Conservation (phyloP, 2,329 filamentous ascomycete genomes). For the Xylariales sp. region DNA sequence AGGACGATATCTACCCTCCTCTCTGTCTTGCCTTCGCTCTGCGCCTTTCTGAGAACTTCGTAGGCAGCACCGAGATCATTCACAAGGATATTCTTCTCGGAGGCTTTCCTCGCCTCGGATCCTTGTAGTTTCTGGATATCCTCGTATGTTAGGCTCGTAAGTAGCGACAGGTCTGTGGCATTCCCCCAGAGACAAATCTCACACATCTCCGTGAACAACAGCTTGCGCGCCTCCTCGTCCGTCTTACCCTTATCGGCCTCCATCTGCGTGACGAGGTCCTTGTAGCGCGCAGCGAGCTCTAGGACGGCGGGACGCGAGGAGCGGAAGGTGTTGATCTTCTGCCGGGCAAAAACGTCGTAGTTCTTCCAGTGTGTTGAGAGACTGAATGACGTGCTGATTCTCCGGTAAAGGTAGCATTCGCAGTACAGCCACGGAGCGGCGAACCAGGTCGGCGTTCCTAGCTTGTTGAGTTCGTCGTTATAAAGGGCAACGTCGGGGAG, state of each 20-base stretch:
- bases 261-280: constrained; percentile 76
- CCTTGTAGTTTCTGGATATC: constrained; percentile 98
- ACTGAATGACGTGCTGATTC: constrained; percentile 82
- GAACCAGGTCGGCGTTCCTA: constrained; percentile 83
- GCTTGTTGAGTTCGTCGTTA: constrained; percentile 83
- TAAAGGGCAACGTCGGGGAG: constrained; percentile 80
- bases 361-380: constrained; percentile 84
- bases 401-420: constrained; percentile 95
- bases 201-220: constrained; percentile 91
- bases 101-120: constrained; percentile 82
- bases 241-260: constrained; percentile 63
- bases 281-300: constrained; percentile 83
- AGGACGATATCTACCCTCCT: constrained; percentile 92
- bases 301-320: constrained; percentile 88
- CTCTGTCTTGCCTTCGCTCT: constrained; percentile 71
- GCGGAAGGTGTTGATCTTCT: constrained; percentile 92
- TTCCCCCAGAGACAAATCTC: constrained; percentile 98
- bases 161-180: constrained; percentile 90
- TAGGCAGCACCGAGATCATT: constrained; percentile 86
- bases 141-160: constrained; percentile 91
- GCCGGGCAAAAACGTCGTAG: constrained; percentile 89
- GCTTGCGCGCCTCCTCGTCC: constrained; percentile 74
- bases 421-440: constrained; percentile 87
- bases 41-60: constrained; percentile 72
- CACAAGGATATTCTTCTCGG: constrained; percentile 90